Percentiles rank a stretch among this genome's conserved stretches.
phyloP scores from a whole-genome alignment of 75 land plant genomes.

The Picea glauca region DNA sequence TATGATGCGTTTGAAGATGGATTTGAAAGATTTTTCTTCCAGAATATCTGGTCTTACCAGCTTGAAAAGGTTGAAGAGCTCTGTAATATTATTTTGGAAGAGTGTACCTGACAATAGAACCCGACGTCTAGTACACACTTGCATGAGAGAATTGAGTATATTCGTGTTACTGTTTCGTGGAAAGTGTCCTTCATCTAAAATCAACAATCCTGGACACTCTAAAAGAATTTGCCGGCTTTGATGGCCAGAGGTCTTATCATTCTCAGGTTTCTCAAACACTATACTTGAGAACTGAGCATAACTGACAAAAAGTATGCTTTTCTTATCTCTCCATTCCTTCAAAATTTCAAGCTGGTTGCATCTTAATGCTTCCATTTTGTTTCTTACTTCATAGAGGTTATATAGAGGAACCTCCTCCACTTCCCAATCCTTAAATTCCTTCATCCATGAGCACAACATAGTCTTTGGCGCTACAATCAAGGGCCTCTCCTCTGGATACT shows the following conservation, averaged over 20 bases:
- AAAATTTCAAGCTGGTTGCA: constrained; percentile 63
- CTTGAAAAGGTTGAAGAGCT: constrained; percentile 66
- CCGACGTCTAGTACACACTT: constrained; percentile 66
- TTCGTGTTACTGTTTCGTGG: constrained; percentile 70
- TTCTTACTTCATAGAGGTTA: constrained; percentile 54
- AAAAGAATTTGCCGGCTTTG: constrained; percentile 42
- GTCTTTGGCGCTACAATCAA: constrained; percentile 86
- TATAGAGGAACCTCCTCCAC: constrained; percentile 57
- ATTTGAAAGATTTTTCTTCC: constrained; percentile 26
- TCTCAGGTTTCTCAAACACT: constrained; percentile 24
- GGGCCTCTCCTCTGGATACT: constrained; percentile 59
- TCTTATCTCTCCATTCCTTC: constrained; percentile 54
- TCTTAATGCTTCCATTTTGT: constrained; percentile 38
- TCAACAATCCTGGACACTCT: constrained; percentile 65
- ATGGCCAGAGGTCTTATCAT: constrained; percentile 26
- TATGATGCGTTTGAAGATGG: constrained; percentile 27
- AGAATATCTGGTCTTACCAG: constrained; percentile 65
- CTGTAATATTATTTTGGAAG: constrained; percentile 77
- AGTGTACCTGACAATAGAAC: constrained; percentile 83
- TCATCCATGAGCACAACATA: constrained; percentile 74
- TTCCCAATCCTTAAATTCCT: constrained; percentile 82
- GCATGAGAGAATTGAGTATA: constrained; percentile 58
- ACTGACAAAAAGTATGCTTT: constrained; percentile 73
- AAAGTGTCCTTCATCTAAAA: constrained; percentile 93
- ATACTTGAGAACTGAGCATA: constrained; percentile 72